These are phyloP conservation scores for Copromyces sp. DNA, from an alignment of 495 filamentous ascomycete genomes.

Conservation along the genomic window DNA sequence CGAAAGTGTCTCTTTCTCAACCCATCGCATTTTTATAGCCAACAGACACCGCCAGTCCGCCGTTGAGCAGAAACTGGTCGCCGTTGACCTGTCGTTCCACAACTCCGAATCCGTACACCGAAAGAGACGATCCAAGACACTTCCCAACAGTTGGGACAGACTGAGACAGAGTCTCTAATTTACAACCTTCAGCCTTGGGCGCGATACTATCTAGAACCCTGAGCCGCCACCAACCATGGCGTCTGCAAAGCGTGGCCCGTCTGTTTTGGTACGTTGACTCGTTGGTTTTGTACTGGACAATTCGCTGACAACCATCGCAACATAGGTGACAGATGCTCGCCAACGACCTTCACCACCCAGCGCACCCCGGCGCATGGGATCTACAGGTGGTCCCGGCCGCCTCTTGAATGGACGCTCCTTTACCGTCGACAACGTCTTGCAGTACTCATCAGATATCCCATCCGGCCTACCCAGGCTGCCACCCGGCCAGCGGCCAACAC, in stretches of 20 bases:
- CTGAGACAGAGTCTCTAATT: neutral
- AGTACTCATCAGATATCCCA: constrained; percentile 88
- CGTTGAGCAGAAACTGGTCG: neutral
- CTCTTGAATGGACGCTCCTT: constrained; percentile 62
- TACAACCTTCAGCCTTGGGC: neutral
- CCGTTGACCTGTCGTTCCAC: neutral
- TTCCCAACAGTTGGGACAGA: neutral
- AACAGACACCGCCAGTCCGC: neutral
- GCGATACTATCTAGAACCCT: neutral
- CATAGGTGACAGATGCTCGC: constrained; percentile 30
- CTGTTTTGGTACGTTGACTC: constrained; percentile 22
- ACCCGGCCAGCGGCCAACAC: constrained; percentile 44
- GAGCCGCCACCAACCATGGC: constrained; percentile 12
- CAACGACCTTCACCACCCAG: constrained; percentile 17
- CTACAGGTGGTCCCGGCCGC: constrained; percentile 8
- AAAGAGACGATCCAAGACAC: neutral
- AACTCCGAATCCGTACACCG: neutral
- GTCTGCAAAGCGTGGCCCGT: constrained; percentile 25
- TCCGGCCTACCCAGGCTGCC: constrained; percentile 83
- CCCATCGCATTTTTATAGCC: neutral
- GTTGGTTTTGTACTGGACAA: neutral
- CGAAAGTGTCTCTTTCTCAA: neutral
- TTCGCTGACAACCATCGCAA: neutral
- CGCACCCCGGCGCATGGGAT: constrained; percentile 7
- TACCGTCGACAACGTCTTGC: constrained; percentile 91